These are phyloP conservation scores for Pezicula radicicola DNA, from an alignment of 2,329 filamentous ascomycete species.

Conservation along the genomic window DNA sequence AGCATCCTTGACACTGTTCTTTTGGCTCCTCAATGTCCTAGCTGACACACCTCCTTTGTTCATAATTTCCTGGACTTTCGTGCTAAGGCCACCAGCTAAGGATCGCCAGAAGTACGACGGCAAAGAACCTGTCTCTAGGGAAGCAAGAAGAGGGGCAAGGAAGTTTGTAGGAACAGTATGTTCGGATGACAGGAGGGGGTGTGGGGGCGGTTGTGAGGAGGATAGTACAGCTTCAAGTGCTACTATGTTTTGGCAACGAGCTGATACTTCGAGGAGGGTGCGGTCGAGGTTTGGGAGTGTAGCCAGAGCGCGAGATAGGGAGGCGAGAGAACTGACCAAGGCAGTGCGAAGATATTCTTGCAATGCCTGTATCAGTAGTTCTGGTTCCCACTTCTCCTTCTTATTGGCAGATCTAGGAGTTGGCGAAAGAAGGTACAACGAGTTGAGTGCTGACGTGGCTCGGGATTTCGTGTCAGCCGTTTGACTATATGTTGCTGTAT, in stretches of 20 bases:
- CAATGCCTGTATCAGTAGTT: slow-evolving; percentile 70
- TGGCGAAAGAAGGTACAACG: slow-evolving; percentile 81
- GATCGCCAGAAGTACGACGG: slow-evolving; percentile 93
- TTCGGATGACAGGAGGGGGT: slow-evolving; percentile 56
- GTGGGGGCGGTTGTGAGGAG: slow-evolving; percentile 60
- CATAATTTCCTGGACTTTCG: slow-evolving; percentile 80
- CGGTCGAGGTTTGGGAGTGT: slow-evolving; percentile 80
- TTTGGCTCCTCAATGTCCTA: slow-evolving; percentile 74
- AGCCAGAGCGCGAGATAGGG: slow-evolving; percentile 71
- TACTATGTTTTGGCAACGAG: slow-evolving; percentile 87
- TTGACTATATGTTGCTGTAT: slow-evolving; percentile 56
- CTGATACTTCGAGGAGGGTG: slow-evolving; percentile 76
- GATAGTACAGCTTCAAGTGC: slow-evolving; percentile 78
- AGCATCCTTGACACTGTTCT: slow-evolving; percentile 69
- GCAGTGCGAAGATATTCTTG: slow-evolving; percentile 81
- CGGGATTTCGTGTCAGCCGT: slow-evolving; percentile 72
- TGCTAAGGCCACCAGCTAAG: slow-evolving; percentile 72
- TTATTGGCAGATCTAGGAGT: slow-evolving; percentile 49
- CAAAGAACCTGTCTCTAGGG: slow-evolving; percentile 84
- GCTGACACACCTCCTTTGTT: slow-evolving; percentile 80
- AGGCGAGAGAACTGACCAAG: slow-evolving; percentile 73
- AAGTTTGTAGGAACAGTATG: slow-evolving; percentile 43
- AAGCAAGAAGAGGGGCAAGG: slow-evolving; percentile 67
- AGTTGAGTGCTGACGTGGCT: slow-evolving; percentile 69
- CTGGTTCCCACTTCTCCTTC: slow-evolving; percentile 49